Evolutionary conservation across 2,329 filamentous ascomycete species (phyloP), one percentile per base, ranked within the genome.

Genomic region (Hymenoscyphus repandus): DNA sequence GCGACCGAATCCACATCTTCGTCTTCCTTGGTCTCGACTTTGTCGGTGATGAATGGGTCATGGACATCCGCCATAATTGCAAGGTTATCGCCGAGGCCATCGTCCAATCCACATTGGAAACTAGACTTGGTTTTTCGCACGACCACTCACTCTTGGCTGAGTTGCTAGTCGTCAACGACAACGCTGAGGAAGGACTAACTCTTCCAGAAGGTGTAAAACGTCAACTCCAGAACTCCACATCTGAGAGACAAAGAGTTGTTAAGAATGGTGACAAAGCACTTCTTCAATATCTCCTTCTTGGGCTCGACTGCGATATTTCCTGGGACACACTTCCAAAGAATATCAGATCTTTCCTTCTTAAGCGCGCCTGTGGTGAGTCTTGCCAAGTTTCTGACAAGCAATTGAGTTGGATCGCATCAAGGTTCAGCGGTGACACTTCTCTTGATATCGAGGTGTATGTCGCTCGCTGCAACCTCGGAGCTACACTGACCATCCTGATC

Each of bases 391-490:
- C 70, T 0, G 68, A 69, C 9, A 11, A 63, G 15, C 66, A 72
- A 50, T 59, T 66, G 2, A 63, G 55, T 13, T 62, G 68, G 15
- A 71, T 73, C 49, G 67, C 72, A 45, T 3, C 58, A 3, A 55
- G 49, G 27, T 36, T 55, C 20, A 47, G 52, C 30, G 38, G 42
- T 15, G 49, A 43, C 3, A 34, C 17, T 3, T 38, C 43, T 10
- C 18, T 53, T 15, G 55, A 68, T 17, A 65, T 73, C 3, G 66
- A 72, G 49, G 65, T 69, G n/a, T 70, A 75, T 30, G 63, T 77
- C 43, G 71, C 73, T 34, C 66, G 75, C 41, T 74, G 73, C 55
- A 74, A 77, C 54, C 70, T 77, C 6, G 72, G 71, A 5, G 73
- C 72, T 9, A 69, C 69, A 27, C 73, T 52, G 72, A 77, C 54